phyloP scores from a whole-genome alignment of 495 filamentous ascomycete species.

The Hypomontagnella submonticulosa region DNA sequence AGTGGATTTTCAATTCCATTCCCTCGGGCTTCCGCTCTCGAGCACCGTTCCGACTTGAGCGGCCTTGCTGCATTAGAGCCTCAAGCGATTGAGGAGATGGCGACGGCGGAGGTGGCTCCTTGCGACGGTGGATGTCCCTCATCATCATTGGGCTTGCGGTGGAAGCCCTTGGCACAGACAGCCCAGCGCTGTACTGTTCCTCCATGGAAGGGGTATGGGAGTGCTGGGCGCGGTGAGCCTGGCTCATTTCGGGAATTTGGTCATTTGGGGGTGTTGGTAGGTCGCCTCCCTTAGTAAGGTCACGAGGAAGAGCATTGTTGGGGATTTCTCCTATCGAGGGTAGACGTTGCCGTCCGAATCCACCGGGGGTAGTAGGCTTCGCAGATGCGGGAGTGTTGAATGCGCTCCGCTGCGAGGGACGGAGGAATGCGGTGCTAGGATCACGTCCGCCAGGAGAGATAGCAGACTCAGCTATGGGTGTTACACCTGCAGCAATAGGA shows the following conservation, averaged over 20 bases:
- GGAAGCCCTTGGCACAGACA: conserved; percentile 52
- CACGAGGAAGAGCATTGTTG: conserved; percentile 49
- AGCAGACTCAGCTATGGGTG: conserved; percentile 93
- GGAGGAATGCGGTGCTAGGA: conserved; percentile 72
- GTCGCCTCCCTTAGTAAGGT: conserved; percentile 45
- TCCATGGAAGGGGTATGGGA: conserved; percentile 33
- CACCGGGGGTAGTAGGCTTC: conserved; percentile 76
- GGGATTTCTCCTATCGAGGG: conserved; percentile 86
- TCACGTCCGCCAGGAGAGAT: conserved; percentile 76
- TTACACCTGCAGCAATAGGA: conserved; percentile 80
- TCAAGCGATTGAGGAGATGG: conserved; percentile 59
- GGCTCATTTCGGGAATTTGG: conserved; percentile 21
- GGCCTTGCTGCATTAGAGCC: conserved; percentile 65
- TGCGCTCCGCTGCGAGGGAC: conserved; percentile 65
- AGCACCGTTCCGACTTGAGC: conserved; percentile 73
- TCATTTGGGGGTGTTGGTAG: conserved; percentile 50
- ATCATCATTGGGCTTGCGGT: conserved; percentile 64
- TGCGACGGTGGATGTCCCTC: conserved; percentile 47
- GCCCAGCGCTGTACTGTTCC: conserved; percentile 32
- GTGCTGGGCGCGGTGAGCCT: conserved; percentile 29
- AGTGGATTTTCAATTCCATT: conserved; percentile 76
- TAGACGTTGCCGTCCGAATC: conserved; percentile 73
- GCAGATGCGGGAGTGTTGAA: conserved; percentile 77
- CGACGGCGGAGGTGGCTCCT: conserved; percentile 60
- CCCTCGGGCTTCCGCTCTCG: conserved; percentile 84